Base-by-base conservation (phyloP, 768 basidiomycete genomes). In the Lanmaoa pseudosensibilis region DNA sequence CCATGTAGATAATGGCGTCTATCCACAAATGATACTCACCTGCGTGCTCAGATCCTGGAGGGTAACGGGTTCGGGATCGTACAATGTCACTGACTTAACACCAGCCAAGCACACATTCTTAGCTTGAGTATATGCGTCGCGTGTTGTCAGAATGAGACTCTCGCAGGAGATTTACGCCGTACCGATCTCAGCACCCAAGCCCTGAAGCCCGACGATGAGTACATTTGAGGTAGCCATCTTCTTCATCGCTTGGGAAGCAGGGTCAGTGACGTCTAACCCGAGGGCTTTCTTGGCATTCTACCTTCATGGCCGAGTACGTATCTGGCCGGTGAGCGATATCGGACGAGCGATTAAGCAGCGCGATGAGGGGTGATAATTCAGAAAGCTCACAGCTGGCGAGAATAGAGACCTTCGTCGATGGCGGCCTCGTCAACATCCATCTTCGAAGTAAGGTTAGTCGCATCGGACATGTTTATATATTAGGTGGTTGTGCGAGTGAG, bases 241-340 rank as follows among this genome's bases (percentile, higher is more conserved):
- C 81, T 97, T 97, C 97, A 98, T 98, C 44, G 96, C 96, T 98
- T 63, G 9, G 12, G n/a, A 45, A 27, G 44, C n/a, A 32, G 21
- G 10, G 33, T 75, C 48, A 73, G 60, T 44, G 23, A 65, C 16
- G 4, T 23, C 49, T n/a, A 21, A 23, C 48, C 34, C 18, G 45
- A 30, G 27, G 33, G 27, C n/a, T 33, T 44, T 30, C 49, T 13
- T 37, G 21, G 11, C 5, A 30, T 13, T 51, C 44, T 52, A 92
- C 95, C 95, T 83, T 98, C 95, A 72, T 98, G 94, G 32, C 95
- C 95, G 27, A 98, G 84, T 11, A 98, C 95, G 72, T 98, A 98
- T 63, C 93, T 91, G 57, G 56, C 46, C 41, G 61, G 50, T 48
- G 53, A 50, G 63, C 52, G 46, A 63, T 39, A 62, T 67, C 55